phyloP scores from a whole-genome alignment of 1,284 basidiomycete genomes.

The Austroboletus niveus region DNA sequence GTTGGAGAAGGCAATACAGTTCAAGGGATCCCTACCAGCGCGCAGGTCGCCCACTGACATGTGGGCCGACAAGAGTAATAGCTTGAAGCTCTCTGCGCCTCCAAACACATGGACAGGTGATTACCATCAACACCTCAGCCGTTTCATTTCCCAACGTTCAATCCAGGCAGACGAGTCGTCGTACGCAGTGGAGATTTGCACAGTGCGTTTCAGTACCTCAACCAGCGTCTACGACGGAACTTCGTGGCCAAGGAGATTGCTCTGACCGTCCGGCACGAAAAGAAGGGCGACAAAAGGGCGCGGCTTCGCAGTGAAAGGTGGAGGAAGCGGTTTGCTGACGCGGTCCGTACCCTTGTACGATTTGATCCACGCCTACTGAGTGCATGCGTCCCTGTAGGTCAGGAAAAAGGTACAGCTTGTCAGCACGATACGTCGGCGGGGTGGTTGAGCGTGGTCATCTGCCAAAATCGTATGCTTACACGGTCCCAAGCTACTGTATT shows the following conservation, averaged over 20 bases:
- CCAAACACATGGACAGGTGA: slow-evolving; percentile 31
- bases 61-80: slow-evolving; percentile 37
- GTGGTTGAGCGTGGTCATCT: slow-evolving; percentile 31
- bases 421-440: slow-evolving; percentile 48
- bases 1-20: slow-evolving; percentile 15
- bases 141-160: slow-evolving; percentile 5
- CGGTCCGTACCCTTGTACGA: slow-evolving; percentile 24
- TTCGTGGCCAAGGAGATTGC: slow-evolving; percentile 52
- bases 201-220: slow-evolving; percentile 48
- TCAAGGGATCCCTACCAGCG: slow-evolving; percentile 13
- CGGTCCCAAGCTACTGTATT: slow-evolving; percentile 3
- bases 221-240: slow-evolving; percentile 54
- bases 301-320: slow-evolving; percentile 37
- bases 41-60: slow-evolving; percentile 30
- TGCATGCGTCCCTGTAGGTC: slow-evolving; percentile 37
- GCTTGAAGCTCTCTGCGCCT: slow-evolving; percentile 24
- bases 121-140: not conserved
- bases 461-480: slow-evolving; percentile 9
- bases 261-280: slow-evolving; percentile 59
- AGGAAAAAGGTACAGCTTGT: slow-evolving; percentile 52
- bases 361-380: slow-evolving; percentile 11
- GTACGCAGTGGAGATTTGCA: slow-evolving; percentile 36
- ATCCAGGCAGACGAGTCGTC: slow-evolving; percentile 42
- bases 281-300: slow-evolving; percentile 36
- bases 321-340: slow-evolving; percentile 37